phyloP scores from a whole-genome alignment of 768 basidiomycete species.

The Tricholoma sp. region DNA sequence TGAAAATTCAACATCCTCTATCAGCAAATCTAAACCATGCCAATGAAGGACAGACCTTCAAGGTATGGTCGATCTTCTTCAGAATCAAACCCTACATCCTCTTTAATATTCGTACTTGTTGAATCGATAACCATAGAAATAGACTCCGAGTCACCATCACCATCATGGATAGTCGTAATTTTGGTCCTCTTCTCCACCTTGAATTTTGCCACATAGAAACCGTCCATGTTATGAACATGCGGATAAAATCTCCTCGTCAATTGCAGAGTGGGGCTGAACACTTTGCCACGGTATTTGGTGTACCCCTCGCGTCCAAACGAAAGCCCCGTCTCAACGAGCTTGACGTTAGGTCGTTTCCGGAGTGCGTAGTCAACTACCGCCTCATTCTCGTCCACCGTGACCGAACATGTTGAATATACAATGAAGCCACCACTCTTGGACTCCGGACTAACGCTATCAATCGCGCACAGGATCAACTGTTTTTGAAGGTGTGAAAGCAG shows the following conservation, averaged over 20 bases:
- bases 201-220: constrained; percentile 98
- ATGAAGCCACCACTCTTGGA: constrained; percentile 91
- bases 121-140: constrained; percentile 22
- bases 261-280: constrained; percentile 70
- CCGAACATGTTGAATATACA: constrained; percentile 98
- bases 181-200: constrained; percentile 82
- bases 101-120: constrained; percentile 26
- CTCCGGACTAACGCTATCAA: constrained; percentile 88
- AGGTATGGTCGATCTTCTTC: constrained; percentile 76
- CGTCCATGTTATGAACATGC: constrained; percentile 99
- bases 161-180: constrained; percentile 25
- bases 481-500: constrained; percentile 97
- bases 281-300: constrained; percentile 86
- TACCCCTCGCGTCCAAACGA: constrained; percentile 93
- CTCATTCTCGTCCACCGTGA: constrained; percentile 98
- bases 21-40: constrained; percentile 10
- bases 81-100: constrained; percentile 60
- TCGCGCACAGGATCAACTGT: constrained; percentile 95
- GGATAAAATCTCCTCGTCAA: constrained; percentile 91
- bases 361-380: constrained; percentile 97
- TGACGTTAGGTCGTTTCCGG: constrained; percentile 87
- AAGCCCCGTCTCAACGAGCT: constrained; percentile 88
- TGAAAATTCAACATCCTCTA: constrained; percentile 25
- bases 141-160: constrained; percentile 12
- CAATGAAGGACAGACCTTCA: constrained; percentile 52